Conservation (phyloP, 2,329 filamentous ascomycete species). For the Hymenoscyphus fructigenus region DNA sequence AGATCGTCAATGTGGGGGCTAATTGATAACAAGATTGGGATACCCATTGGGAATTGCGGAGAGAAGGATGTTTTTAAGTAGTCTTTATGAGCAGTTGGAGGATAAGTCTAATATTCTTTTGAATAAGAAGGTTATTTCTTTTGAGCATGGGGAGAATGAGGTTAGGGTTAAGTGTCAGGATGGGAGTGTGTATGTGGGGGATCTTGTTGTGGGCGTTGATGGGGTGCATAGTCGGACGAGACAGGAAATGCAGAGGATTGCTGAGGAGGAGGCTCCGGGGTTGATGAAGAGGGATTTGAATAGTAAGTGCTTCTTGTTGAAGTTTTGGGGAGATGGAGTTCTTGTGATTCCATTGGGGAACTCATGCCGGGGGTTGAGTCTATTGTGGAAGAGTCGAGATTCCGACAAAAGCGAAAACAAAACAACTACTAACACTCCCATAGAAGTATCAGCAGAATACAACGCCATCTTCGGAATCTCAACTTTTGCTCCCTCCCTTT, state of each 20-base stretch:
- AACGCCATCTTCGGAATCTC: conserved; percentile 30
- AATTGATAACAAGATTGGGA: conserved; percentile 19
- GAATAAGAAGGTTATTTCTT: conserved; percentile 22
- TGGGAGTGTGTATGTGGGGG: conserved; percentile 23
- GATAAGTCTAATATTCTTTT: conserved; percentile 24
- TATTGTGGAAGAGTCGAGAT: too few relatives aligned
- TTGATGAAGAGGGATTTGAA: conserved; percentile 21
- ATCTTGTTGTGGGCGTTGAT: conserved; percentile 33
- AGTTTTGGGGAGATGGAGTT: neutral
- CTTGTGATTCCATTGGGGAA: too few relatives aligned
- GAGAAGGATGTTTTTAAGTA: conserved; percentile 22
- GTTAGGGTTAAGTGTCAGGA: conserved; percentile 26
- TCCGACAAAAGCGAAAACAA: too few relatives aligned
- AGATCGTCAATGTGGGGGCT: neutral
- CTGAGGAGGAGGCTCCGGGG: conserved; percentile 26
- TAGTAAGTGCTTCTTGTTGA: conserved; percentile 17
- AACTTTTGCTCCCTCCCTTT: conserved; percentile 11
- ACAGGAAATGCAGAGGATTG: conserved; percentile 34
- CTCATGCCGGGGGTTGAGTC: too few relatives aligned
- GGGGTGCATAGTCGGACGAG: conserved; percentile 32
- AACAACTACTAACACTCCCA: neutral
- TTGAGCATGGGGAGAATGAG: conserved; percentile 15
- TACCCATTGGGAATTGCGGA: conserved; percentile 23
- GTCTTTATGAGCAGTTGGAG: conserved; percentile 25
- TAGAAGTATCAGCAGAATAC: conserved; percentile 31